Evolutionary conservation across 1,139 yeast species (phyloP), one percentile per base, ranked within the genome.

Genomic region (Blastobotrys buckinghamii): DNA sequence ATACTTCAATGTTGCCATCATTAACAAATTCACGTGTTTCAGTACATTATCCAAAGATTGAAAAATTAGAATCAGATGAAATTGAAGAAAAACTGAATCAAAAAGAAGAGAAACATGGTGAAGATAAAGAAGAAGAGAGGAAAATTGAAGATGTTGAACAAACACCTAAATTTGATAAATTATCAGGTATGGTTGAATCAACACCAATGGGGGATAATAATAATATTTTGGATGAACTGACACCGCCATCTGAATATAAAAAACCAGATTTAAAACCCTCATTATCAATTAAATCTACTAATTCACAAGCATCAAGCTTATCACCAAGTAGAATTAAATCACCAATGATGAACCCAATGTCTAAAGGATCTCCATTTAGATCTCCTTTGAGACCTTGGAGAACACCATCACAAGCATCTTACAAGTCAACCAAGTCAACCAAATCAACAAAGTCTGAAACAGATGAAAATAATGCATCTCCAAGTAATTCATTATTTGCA

Each of bases 41-140:
- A 1, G 44, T 46, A 24, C 50, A 49, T 27, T 49, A 49, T 27
- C 52, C 52, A 24, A 40, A 44, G 41, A 45, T 49, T 42, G 49
- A 45, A 39, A 29, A 29, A 29, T 13, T 26, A 36, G 24, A 20
- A 22, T n/a, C 42, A 32, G 3, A 30, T 20, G 24, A 22, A n/a
- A 12, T 36, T 29, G 12, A 29, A 29, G 32, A 29, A 9, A 29
- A 29, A 26, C n/a, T n/a, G n/a, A n/a, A n/a, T n/a, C n/a, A n/a
- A 22, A 29, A 29, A 13, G 32, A 10, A 12, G 32, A 29, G 12
- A 13, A 29, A 29, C 4, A 29, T 29, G 32, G 9, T 12, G 9
- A 29, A 13, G 32, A 29, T 12, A 5, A 29, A 6, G 32, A 29
- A 13, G 9, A 29, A 13, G 32, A 29, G 3, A 5, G 9, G 3